Conservation (phyloP, 306 rosid species). For the Inga laurina region DNA sequence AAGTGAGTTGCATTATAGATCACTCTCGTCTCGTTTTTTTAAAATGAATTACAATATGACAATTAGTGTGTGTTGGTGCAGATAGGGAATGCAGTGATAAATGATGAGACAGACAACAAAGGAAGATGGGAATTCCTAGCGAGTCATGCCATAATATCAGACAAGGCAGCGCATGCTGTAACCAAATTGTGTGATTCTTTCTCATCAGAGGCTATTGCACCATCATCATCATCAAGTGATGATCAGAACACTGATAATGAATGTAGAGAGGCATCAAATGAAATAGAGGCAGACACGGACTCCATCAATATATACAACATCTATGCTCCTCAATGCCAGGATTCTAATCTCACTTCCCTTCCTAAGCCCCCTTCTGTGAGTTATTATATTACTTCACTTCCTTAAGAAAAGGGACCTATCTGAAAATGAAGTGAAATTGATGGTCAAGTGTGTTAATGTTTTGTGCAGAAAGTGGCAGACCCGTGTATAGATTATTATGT, state of each 20-base stretch:
- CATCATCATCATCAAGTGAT: not conserved
- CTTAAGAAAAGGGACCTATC: not conserved
- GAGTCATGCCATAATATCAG: slow-evolving; percentile 51
- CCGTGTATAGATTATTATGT: slow-evolving; percentile 77
- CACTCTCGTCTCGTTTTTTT: too few species aligned
- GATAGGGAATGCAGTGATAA: slow-evolving; percentile 57
- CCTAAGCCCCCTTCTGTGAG: slow-evolving; percentile 58
- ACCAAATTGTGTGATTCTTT: slow-evolving; percentile 30
- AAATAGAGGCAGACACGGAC: not conserved
- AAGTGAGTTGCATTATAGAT: too few species aligned
- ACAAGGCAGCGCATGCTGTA: slow-evolving; percentile 32
- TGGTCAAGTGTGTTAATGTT: not conserved
- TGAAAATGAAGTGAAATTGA: not conserved
- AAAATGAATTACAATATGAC: too few species aligned
- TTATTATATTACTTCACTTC: not conserved
- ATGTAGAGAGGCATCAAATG: slow-evolving; percentile 38
- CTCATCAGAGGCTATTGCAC: slow-evolving; percentile 14
- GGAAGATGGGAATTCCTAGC: slow-evolving; percentile 46
- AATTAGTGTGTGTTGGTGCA: not conserved
- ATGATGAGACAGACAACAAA: slow-evolving; percentile 29
- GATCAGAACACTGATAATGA: not conserved
- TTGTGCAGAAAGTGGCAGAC: slow-evolving; percentile 54
- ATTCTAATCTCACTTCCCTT: slow-evolving; percentile 41
- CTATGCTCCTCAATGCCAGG: slow-evolving; percentile 49
- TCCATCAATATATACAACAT: slow-evolving; percentile 56